These are phyloP conservation scores for Boletus rubropictus DNA, from an alignment of 768 basidiomycete genomes.

Conservation along the genomic window DNA sequence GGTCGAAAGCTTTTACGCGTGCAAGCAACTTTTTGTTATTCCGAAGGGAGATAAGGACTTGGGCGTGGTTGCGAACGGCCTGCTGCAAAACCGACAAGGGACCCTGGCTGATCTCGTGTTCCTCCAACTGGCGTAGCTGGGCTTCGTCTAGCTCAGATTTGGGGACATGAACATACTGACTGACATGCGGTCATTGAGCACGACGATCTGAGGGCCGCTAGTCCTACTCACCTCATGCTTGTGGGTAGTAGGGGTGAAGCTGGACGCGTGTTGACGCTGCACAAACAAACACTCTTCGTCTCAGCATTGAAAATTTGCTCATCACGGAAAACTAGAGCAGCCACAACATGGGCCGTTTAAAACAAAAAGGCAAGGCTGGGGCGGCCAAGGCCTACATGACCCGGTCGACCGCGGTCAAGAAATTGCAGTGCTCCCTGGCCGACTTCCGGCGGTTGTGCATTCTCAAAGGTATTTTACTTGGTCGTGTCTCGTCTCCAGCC, in stretches of 20 bases:
- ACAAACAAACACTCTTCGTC: constrained; percentile 23
- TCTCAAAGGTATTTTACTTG: constrained; percentile 69
- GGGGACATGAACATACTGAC: constrained; percentile 95
- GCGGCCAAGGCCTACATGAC: constrained; percentile 91
- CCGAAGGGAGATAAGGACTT: constrained; percentile 92
- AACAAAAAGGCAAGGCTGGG: constrained; percentile 82
- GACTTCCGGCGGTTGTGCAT: constrained; percentile 97
- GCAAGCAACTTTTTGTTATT: constrained; percentile 98
- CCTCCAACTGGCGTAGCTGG: constrained; percentile 91
- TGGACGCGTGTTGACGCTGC: constrained; percentile 23
- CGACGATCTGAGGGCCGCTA: not conserved
- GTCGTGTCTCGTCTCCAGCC: not conserved
- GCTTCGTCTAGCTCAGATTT: constrained; percentile 98
- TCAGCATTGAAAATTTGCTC: not conserved
- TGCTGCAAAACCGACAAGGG: constrained; percentile 94
- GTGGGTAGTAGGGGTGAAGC: constrained; percentile 12
- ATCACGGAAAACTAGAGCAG: not conserved
- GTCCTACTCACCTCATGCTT: constrained; percentile 30
- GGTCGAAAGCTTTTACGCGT: constrained; percentile 96
- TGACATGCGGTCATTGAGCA: constrained; percentile 28
- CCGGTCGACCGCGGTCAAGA: constrained; percentile 86
- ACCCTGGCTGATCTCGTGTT: constrained; percentile 98
- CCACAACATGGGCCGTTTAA: constrained; percentile 65
- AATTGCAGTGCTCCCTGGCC: constrained; percentile 91
- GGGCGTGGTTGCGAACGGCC: constrained; percentile 94